Percentiles rank a stretch among this genome's conserved stretches.
Conservation (phyloP, 495 filamentous ascomycete genomes). For the Staphylotrichum longicolle region DNA sequence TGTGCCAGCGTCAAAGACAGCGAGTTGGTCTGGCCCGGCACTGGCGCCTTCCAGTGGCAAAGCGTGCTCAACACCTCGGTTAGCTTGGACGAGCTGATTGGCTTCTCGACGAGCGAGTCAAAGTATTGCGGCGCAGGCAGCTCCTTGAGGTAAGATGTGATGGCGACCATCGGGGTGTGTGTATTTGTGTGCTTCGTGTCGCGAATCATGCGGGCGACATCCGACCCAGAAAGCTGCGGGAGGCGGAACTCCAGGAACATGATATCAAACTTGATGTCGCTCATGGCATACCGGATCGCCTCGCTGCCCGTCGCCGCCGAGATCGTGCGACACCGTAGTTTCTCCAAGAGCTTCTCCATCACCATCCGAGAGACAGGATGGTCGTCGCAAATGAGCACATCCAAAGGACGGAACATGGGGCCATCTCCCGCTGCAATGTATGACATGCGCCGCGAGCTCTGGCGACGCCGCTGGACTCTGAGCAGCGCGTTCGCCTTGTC, state of each 20-base stretch:
- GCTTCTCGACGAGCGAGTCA: slow-evolving; percentile 91
- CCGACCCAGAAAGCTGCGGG: slow-evolving; percentile 88
- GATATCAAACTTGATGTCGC: slow-evolving; percentile 93
- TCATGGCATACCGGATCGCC: slow-evolving; percentile 85
- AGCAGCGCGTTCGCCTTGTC: slow-evolving; percentile 84
- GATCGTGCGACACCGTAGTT: slow-evolving; percentile 92
- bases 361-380: slow-evolving; percentile 96
- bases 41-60: slow-evolving; percentile 88
- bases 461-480: slow-evolving; percentile 87
- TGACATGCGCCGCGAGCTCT: slow-evolving; percentile 88
- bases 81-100: slow-evolving; percentile 83
- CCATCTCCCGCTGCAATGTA: slow-evolving; percentile 71
- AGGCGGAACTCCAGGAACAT: slow-evolving; percentile 97
- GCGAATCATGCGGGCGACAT: slow-evolving; percentile 94
- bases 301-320: slow-evolving; percentile 84
- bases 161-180: slow-evolving; percentile 91
- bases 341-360: slow-evolving; percentile 95
- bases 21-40: slow-evolving; percentile 45
- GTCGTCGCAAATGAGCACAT: slow-evolving; percentile 96
- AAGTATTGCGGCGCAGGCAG: slow-evolving; percentile 92
- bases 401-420: slow-evolving; percentile 83
- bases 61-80: slow-evolving; percentile 79
- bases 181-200: slow-evolving; percentile 92
- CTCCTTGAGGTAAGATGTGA: slow-evolving; percentile 97
- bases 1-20: slow-evolving; percentile 45